Evolutionary conservation across 164 flowering plant species (phyloP).

Genomic region (Houttuynia cordata): DNA sequence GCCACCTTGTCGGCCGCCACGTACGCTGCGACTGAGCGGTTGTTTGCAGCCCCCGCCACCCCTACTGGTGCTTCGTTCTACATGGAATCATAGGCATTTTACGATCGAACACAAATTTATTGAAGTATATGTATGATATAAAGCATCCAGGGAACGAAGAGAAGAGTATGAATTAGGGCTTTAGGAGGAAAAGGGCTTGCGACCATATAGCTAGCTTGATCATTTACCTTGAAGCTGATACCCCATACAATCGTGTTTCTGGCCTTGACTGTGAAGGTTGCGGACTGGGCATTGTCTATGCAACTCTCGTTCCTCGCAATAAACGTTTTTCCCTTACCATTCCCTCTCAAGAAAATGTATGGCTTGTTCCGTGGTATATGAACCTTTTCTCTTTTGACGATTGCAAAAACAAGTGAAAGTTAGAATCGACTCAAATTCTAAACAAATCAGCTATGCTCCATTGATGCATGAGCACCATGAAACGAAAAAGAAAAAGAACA

Average conservation of each 20-base stretch:
- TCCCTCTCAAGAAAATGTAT: slow-evolving; percentile 81
- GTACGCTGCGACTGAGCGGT: slow-evolving; percentile 73
- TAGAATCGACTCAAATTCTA: no score
- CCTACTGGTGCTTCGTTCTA: slow-evolving; percentile 82
- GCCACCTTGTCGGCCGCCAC: slow-evolving; percentile 75
- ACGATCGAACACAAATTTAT: no score
- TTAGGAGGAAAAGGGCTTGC: neutral
- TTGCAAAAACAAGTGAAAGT: no score
- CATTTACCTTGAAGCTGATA: slow-evolving; percentile 67
- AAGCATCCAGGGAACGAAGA: no score
- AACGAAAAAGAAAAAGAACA: no score
- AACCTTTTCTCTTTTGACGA: slow-evolving; percentile 58
- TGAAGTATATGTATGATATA: no score
- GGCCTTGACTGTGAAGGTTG: slow-evolving; percentile 61
- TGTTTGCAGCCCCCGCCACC: slow-evolving; percentile 26
- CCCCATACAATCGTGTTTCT: slow-evolving; percentile 47
- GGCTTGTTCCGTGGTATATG: slow-evolving; percentile 57
- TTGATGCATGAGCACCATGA: no score
- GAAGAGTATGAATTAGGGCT: neutral
- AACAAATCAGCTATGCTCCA: no score
- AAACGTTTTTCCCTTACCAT: slow-evolving; percentile 61
- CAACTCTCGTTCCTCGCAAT: slow-evolving; percentile 50
- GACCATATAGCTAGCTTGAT: neutral
- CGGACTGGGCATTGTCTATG: slow-evolving; percentile 41
- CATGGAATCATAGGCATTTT: no score